phyloP scores from a whole-genome alignment of 2,329 filamentous ascomycete genomes.

The Colletotrichum abscissum region DNA sequence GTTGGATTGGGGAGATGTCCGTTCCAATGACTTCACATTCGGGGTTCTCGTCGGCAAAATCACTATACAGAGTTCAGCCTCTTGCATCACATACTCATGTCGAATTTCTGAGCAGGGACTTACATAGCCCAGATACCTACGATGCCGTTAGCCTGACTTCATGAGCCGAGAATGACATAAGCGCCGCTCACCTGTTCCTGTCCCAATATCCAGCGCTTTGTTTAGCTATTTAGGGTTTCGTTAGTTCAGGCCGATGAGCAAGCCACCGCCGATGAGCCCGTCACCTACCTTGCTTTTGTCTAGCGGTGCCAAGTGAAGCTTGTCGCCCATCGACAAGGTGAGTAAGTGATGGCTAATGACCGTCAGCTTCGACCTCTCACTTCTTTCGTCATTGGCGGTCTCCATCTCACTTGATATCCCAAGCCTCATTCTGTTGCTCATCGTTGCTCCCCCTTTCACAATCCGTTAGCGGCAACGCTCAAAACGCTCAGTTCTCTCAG shows the following conservation, averaged over 20 bases:
- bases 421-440: constrained; percentile 43
- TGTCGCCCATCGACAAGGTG: constrained; percentile 39
- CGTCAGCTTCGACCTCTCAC: background rate
- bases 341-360: constrained; percentile 40
- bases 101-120: background rate
- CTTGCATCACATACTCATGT: background rate
- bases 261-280: too few relatives aligned
- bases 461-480: background rate
- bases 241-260: background rate
- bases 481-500: background rate
- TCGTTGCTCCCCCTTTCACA: constrained; percentile 42
- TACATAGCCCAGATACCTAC: constrained; percentile 33
- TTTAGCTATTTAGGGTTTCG: background rate
- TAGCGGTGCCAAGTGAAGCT: constrained; percentile 41
- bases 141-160: background rate
- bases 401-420: constrained; percentile 44
- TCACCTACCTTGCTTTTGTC: constrained; percentile 42
- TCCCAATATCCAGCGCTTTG: constrained; percentile 60
- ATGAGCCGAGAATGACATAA: background rate
- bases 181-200: constrained; percentile 50
- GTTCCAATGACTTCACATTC: constrained; percentile 60
- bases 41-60: constrained; percentile 57
- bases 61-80: constrained; percentile 49
- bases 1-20: constrained; percentile 69
- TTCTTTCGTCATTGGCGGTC: background rate